Evolutionary conservation across 148 eudicot species (phyloP).

Genomic region (Spergularia bocconei): DNA sequence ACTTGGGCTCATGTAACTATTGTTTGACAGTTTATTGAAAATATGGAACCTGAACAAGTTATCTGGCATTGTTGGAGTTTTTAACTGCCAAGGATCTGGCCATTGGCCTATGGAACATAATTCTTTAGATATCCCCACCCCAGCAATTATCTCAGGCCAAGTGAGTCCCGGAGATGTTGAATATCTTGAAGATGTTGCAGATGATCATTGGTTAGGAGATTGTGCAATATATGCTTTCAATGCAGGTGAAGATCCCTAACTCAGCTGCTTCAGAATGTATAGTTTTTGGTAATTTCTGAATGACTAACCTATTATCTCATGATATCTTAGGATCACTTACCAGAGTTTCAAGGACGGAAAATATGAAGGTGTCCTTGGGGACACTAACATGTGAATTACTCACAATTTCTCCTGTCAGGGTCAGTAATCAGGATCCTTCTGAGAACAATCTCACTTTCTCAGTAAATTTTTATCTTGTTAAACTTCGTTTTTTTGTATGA

Average conservation of each 20-base stretch:
- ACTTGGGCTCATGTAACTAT: neutral
- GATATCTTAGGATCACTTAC: constrained; percentile 33
- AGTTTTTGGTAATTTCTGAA: neutral
- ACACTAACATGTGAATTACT: constrained; percentile 43
- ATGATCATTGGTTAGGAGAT: constrained; percentile 43
- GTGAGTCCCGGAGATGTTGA: constrained; percentile 47
- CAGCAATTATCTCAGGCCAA: constrained; percentile 31
- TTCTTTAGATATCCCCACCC: constrained; percentile 9
- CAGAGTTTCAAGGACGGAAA: constrained; percentile 32
- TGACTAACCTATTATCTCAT: constrained; percentile 7
- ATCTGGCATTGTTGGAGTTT: constrained; percentile 41
- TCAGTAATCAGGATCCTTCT: constrained; percentile 20
- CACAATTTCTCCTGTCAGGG: constrained; percentile 51
- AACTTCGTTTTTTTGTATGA: neutral
- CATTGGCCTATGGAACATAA: constrained; percentile 40
- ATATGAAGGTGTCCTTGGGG: constrained; percentile 34
- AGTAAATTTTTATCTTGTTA: neutral
- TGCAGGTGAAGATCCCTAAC: constrained; percentile 32
- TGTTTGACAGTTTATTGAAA: constrained; percentile 32
- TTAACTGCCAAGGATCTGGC: constrained; percentile 52
- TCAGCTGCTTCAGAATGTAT: neutral
- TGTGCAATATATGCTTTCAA: constrained; percentile 48
- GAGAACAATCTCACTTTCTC: neutral
- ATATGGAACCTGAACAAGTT: constrained; percentile 47
- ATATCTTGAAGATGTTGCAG: constrained; percentile 41